Conservation (phyloP, 305 asterid species). For the Nicotiana rustica region DNA sequence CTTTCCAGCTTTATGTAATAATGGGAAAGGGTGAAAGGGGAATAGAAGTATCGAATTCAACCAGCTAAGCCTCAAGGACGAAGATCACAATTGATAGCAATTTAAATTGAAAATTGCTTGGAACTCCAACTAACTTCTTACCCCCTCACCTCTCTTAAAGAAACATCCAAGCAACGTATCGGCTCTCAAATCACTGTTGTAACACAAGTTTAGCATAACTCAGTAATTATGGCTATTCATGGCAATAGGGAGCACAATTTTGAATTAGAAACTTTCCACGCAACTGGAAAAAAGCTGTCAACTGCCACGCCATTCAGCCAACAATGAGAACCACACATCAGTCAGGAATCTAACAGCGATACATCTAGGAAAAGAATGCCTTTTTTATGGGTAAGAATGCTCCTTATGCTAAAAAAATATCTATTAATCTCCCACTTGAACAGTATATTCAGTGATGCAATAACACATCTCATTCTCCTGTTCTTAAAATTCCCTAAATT, state of each 20-base stretch:
- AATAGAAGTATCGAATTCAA: background rate
- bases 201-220: background rate
- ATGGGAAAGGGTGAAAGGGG: conserved; percentile 18
- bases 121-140: conserved; percentile 29
- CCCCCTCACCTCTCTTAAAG: conserved; percentile 31
- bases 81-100: conserved; percentile 10
- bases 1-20: background rate
- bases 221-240: background rate
- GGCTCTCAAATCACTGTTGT: background rate
- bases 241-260: background rate
- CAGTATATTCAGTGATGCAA: background rate
- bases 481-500: background rate
- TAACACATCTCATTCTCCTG: background rate
- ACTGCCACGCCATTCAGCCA: background rate
- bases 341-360: background rate
- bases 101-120: conserved; percentile 7
- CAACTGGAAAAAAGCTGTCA: background rate
- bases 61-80: background rate
- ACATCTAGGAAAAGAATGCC: background rate
- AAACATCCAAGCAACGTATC: background rate
- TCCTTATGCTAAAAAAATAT: background rate
- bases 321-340: background rate
- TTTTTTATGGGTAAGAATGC: background rate
- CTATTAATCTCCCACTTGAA: background rate
- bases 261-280: background rate